These are phyloP conservation scores for Alisma plantagoaquatica DNA, from an alignment of 106 monocot species.

Conservation along the genomic window DNA sequence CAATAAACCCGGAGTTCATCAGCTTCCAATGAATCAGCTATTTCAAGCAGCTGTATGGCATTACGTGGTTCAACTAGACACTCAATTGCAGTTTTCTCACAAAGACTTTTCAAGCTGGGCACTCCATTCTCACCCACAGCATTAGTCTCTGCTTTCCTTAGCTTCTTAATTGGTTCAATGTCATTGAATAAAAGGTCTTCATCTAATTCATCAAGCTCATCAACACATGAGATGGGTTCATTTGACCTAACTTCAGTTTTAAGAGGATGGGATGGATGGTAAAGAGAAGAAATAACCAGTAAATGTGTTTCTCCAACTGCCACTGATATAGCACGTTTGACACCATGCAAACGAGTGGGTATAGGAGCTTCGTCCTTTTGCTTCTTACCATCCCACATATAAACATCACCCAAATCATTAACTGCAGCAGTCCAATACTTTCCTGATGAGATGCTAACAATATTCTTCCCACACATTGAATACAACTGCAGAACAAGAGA, in stretches of 20 bases:
- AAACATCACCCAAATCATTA: slow-evolving; percentile 78
- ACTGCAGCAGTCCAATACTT: slow-evolving; percentile 92
- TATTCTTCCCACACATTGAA: slow-evolving; percentile 51
- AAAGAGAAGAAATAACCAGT: slow-evolving; percentile 65
- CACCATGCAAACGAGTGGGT: slow-evolving; percentile 66
- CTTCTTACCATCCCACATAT: slow-evolving; percentile 91
- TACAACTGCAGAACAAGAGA: slow-evolving; percentile 36
- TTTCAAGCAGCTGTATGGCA: slow-evolving; percentile 77
- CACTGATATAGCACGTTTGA: slow-evolving; percentile 75
- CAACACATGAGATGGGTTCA: slow-evolving; percentile 10
- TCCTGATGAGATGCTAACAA: slow-evolving; percentile 80
- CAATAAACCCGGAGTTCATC: slow-evolving; percentile 66
- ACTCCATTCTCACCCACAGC: slow-evolving; percentile 5
- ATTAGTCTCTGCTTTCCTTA: slow-evolving; percentile 11
- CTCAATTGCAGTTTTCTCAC: slow-evolving; percentile 78
- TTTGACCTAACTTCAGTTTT: slow-evolving; percentile 11
- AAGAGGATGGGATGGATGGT: slow-evolving; percentile 46
- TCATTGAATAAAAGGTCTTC: slow-evolving; percentile 56
- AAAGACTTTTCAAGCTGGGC: slow-evolving; percentile 88
- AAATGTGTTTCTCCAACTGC: slow-evolving; percentile 97
- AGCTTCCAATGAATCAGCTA: slow-evolving; percentile 89
- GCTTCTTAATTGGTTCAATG: slow-evolving; percentile 15
- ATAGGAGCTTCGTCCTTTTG: slow-evolving; percentile 40
- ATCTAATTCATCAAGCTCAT: slow-evolving; percentile 58
- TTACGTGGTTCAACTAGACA: slow-evolving; percentile 82